A percentile compares a stretch with the other conserved stretches of the same genome.
Evolutionary conservation across 1,284 basidiomycete species (phyloP).

Genomic region (Trichosporon faecale): DNA sequence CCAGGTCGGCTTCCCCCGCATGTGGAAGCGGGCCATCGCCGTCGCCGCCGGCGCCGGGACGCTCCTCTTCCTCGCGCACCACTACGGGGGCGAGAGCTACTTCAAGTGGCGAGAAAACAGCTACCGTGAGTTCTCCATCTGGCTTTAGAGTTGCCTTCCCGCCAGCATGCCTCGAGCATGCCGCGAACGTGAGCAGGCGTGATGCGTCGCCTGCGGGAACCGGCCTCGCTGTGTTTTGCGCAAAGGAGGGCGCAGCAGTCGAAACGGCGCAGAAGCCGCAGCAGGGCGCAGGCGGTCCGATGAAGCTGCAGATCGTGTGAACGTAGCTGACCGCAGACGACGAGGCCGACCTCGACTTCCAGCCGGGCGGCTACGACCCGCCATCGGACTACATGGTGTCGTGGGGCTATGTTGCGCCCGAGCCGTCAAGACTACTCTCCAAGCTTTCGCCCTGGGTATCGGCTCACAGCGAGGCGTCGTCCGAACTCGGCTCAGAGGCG

Average conservation of each 20-base stretch:
- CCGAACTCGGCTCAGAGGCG: conserved; percentile 35
- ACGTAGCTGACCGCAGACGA: neutral
- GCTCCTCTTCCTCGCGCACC: neutral
- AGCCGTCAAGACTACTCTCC: conserved; percentile 26
- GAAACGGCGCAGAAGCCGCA: neutral
- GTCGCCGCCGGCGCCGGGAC: neutral
- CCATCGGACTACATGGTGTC: conserved; percentile 38
- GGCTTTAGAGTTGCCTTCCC: neutral
- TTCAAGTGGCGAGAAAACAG: neutral
- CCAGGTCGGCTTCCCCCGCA: conserved; percentile 1
- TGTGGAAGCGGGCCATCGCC: neutral
- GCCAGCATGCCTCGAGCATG: neutral
- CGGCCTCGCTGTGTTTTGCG: neutral
- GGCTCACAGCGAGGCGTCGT: conserved; percentile 18
- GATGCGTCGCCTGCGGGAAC: neutral
- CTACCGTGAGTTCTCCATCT: neutral
- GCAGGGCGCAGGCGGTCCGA: no score
- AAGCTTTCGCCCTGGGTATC: conserved; percentile 34
- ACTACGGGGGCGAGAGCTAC: neutral
- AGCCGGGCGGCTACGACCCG: conserved; percentile 24
- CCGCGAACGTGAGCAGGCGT: neutral
- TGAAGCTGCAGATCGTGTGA: no score
- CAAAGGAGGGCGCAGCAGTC: neutral
- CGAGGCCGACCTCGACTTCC: neutral
- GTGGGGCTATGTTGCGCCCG: conserved; percentile 32